Evolutionary conservation across 768 basidiomycete genomes (phyloP).

Genomic region (Rhodosporidiobolus sp.): DNA sequence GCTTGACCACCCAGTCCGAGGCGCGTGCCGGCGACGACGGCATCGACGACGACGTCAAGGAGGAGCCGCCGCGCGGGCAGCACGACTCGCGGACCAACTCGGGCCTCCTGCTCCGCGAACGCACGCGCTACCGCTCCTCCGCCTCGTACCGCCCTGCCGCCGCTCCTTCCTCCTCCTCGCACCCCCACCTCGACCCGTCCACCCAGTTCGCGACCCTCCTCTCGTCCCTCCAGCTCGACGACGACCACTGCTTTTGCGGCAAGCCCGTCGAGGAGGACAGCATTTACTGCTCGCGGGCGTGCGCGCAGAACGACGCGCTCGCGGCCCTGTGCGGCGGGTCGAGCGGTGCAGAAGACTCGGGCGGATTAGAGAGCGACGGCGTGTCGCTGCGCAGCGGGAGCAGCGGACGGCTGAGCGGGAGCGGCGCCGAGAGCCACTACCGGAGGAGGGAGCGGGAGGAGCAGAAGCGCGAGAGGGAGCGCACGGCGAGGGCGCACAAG

Average conservation of each 20-base stretch:
- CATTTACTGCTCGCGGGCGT: slow-evolving; percentile 34
- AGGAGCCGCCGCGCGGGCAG: neutral
- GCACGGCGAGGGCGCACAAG: slow-evolving; percentile 3
- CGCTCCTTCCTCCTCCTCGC: too few species aligned
- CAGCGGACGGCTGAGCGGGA: neutral
- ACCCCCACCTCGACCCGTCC: too few species aligned
- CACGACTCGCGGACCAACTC: slow-evolving; percentile 6
- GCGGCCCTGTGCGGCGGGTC: slow-evolving; percentile 26
- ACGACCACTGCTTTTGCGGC: slow-evolving; percentile 37
- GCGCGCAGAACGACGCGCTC: slow-evolving; percentile 34
- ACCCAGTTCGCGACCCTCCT: neutral
- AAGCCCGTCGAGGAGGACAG: slow-evolving; percentile 26
- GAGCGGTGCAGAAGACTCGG: slow-evolving; percentile 26
- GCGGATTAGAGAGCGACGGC: neutral
- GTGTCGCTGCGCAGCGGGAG: neutral
- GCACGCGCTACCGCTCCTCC: slow-evolving; percentile 32
- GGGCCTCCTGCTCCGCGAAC: slow-evolving; percentile 10
- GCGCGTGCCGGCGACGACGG: neutral
- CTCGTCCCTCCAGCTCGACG: slow-evolving; percentile 1
- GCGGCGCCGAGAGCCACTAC: slow-evolving; percentile 31
- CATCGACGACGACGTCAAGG: too few species aligned
- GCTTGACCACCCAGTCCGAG: neutral
- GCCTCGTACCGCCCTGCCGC: slow-evolving; percentile 9
- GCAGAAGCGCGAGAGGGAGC: slow-evolving; percentile 7
- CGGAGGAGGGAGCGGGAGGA: slow-evolving; percentile 20